Evolutionary conservation across 495 filamentous ascomycete genomes (phyloP).

Genomic region (Aspergillus asperescens): DNA sequence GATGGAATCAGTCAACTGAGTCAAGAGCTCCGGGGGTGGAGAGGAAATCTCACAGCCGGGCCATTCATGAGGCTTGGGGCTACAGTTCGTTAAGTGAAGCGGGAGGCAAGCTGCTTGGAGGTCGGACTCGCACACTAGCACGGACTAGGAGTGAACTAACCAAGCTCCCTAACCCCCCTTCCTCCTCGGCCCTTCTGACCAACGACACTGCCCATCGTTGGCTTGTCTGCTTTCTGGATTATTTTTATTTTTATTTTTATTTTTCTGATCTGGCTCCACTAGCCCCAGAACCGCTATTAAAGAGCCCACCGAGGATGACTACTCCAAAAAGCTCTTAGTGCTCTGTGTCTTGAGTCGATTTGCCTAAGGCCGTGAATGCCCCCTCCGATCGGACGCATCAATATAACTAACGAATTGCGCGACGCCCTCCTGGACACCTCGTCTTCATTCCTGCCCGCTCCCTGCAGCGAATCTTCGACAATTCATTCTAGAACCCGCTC

Average conservation of each 20-base stretch:
- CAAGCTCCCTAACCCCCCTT: not conserved
- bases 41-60: not conserved
- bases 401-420: constrained; percentile 23
- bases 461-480: not conserved
- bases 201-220: not conserved
- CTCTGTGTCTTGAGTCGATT: not conserved
- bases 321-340: constrained; percentile 13
- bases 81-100: constrained; percentile 3
- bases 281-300: not conserved
- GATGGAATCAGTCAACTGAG: not conserved
- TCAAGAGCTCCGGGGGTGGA: constrained; percentile 1
- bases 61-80: not conserved
- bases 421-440: constrained; percentile 7
- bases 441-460: constrained; percentile 2
- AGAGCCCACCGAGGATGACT: constrained; percentile 10
- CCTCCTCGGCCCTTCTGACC: not conserved
- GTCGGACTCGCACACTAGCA: constrained; percentile 1
- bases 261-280: not conserved
- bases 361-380: not conserved
- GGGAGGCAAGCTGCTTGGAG: constrained; percentile 1
- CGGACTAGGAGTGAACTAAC: constrained; percentile 8
- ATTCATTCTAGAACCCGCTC: constrained; percentile 1
- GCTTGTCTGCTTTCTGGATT: constrained; percentile 3
- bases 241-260: constrained; percentile 1
- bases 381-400: constrained; percentile 20